Percentiles rank a stretch among this genome's conserved stretches.
Conservation (phyloP, 2,329 filamentous ascomycete genomes). For the Calonectria leucothoes region DNA sequence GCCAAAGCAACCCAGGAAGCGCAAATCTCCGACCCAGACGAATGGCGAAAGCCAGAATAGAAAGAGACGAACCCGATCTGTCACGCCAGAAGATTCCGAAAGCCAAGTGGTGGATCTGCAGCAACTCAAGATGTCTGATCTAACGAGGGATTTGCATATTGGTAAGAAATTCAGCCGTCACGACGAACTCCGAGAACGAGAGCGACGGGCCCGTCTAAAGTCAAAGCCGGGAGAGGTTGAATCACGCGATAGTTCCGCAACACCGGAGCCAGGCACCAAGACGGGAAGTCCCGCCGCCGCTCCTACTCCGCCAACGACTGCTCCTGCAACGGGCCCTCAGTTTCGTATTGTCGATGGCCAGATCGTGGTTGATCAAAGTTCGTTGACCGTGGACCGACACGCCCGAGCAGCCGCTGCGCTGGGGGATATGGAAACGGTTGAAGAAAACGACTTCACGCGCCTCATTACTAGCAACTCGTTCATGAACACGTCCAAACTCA, state of each 20-base stretch:
- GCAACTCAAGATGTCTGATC: slow-evolving; percentile 77
- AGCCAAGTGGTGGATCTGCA: slow-evolving; percentile 72
- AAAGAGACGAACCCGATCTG: slow-evolving; percentile 55
- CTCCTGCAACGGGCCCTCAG: slow-evolving; percentile 58
- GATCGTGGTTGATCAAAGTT: slow-evolving; percentile 77
- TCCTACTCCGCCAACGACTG: slow-evolving; percentile 35
- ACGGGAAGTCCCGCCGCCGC: slow-evolving; percentile 37
- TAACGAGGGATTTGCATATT: slow-evolving; percentile 76
- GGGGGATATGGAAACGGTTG: slow-evolving; percentile 69
- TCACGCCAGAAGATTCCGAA: slow-evolving; percentile 74
- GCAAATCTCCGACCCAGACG: slow-evolving; percentile 38
- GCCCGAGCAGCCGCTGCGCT: slow-evolving; percentile 66
- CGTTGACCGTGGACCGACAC: slow-evolving; percentile 76
- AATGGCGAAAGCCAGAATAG: slow-evolving; percentile 39
- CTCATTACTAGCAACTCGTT: slow-evolving; percentile 77
- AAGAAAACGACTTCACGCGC: slow-evolving; percentile 83
- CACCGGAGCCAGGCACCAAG: slow-evolving; percentile 34
- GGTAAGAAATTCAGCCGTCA: slow-evolving; percentile 82
- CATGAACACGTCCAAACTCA: slow-evolving; percentile 69
- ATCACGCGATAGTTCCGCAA: slow-evolving; percentile 35
- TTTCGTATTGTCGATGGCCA: slow-evolving; percentile 77
- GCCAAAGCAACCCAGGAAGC: slow-evolving; percentile 41
- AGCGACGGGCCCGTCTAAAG: slow-evolving; percentile 58
- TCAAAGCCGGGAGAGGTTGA: slow-evolving; percentile 44
- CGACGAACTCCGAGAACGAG: slow-evolving; percentile 76